Conservation (phyloP, 306 rosid species). For the Cajanus cajan region DNA sequence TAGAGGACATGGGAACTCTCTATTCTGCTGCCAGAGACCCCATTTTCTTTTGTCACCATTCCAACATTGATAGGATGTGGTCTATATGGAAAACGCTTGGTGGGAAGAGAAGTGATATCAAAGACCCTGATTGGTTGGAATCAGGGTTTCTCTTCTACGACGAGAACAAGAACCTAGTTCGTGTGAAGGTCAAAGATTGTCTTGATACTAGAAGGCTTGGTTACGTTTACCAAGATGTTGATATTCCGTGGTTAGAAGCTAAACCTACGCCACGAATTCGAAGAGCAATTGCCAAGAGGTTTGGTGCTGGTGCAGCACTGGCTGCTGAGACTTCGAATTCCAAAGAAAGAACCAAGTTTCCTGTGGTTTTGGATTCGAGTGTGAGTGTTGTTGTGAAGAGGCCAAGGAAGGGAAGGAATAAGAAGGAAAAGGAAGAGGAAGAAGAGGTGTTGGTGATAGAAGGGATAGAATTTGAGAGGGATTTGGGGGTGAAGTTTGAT, state of each 20-base stretch:
- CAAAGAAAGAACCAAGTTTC: conserved; percentile 16
- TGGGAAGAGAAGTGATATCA: conserved; percentile 40
- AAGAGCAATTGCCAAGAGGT: neutral
- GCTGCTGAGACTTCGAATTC: conserved; percentile 49
- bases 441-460: conserved; percentile 59
- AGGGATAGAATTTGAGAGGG: conserved; percentile 62
- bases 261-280: conserved; percentile 41
- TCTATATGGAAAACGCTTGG: conserved; percentile 60
- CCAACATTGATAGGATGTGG: conserved; percentile 80
- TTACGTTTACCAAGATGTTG: conserved; percentile 63
- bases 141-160: conserved; percentile 70
- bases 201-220: conserved; percentile 55
- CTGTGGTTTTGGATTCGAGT: conserved; percentile 39
- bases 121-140: conserved; percentile 60
- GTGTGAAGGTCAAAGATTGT: conserved; percentile 67
- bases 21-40: conserved; percentile 80
- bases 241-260: conserved; percentile 57
- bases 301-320: conserved; percentile 26
- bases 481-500: conserved; percentile 55
- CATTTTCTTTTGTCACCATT: conserved; percentile 60
- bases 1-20: conserved; percentile 79
- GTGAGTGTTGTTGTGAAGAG: conserved; percentile 53
- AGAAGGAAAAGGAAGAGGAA: conserved; percentile 46
- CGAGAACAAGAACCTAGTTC: conserved; percentile 57
- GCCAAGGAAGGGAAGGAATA: conserved; percentile 48